Conservation (phyloP, 2,329 filamentous ascomycete genomes). For the Chrysosphaeria jannelii region DNA sequence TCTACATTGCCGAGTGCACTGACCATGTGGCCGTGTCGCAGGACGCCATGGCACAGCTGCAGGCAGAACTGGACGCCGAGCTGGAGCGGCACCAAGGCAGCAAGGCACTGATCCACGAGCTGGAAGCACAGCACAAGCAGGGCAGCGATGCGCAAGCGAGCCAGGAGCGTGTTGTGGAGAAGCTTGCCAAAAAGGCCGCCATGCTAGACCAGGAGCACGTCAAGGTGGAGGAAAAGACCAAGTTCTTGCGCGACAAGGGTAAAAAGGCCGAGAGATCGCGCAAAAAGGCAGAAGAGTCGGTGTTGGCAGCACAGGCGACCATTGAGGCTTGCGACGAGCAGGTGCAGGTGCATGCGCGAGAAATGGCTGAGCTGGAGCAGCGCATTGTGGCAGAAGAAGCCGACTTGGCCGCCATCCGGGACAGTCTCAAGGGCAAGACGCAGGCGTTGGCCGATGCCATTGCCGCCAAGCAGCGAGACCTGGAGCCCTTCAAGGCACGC, state of each 20-base stretch:
- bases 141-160: conserved; percentile 59
- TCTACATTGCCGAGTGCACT: conserved; percentile 64
- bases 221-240: conserved; percentile 93
- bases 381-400: conserved; percentile 52
- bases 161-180: conserved; percentile 56
- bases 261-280: conserved; percentile 87
- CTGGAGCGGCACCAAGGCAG: conserved; percentile 75
- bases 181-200: conserved; percentile 56
- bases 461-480: conserved; percentile 63
- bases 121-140: conserved; percentile 45
- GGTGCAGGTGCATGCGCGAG: conserved; percentile 42
- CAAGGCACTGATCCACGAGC: conserved; percentile 8
- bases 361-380: conserved; percentile 47
- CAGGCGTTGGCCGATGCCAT: conserved; percentile 86
- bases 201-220: conserved; percentile 90
- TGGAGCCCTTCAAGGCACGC: conserved; percentile 91
- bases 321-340: conserved; percentile 53
- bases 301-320: conserved; percentile 43
- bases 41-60: conserved; percentile 75
- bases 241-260: conserved; percentile 69
- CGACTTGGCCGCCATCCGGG: conserved; percentile 56
- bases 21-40: conserved; percentile 73
- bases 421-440: conserved; percentile 79
- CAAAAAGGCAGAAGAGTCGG: conserved; percentile 41
- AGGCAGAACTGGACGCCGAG: conserved; percentile 59